A percentile compares a stretch with the other conserved stretches of the same genome.
phyloP scores from a whole-genome alignment of 306 rosid genomes.

The Vigna trinervia region DNA sequence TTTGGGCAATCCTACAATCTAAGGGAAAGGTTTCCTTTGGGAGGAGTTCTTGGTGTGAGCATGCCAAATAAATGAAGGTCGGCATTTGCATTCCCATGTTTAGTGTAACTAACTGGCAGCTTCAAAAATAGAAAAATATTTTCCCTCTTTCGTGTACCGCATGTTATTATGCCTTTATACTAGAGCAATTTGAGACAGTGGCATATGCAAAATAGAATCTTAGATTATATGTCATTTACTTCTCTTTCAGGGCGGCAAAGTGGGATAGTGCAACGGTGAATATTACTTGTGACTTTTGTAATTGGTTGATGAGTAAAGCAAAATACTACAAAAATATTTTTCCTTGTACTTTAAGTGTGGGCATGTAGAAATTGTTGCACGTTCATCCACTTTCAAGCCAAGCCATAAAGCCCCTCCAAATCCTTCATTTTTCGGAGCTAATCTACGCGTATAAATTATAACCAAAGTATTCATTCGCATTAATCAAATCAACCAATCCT shows the following conservation, averaged over 20 bases:
- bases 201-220: constrained; percentile 43
- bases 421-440: constrained; percentile 67
- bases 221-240: constrained; percentile 43
- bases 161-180: constrained; percentile 38
- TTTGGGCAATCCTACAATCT: constrained; percentile 45
- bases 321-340: constrained; percentile 55
- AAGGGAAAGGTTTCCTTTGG: constrained; percentile 46
- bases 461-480: constrained; percentile 62
- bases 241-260: constrained; percentile 48
- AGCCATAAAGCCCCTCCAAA: constrained; percentile 76
- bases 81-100: constrained; percentile 54
- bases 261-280: constrained; percentile 48
- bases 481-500: constrained; percentile 66
- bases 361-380: constrained; percentile 76
- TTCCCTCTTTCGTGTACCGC: constrained; percentile 34
- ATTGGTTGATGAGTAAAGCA: constrained; percentile 96
- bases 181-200: constrained; percentile 30
- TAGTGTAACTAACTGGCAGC: constrained; percentile 64
- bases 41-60: constrained; percentile 49
- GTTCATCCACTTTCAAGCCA: constrained; percentile 97
- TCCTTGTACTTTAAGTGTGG: constrained; percentile 94
- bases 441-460: constrained; percentile 73
- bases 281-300: constrained; percentile 55
- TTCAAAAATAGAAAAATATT: constrained; percentile 42
- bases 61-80: constrained; percentile 47